phyloP scores from a whole-genome alignment of 208 protist species.

The Leishmania arabica region DNA sequence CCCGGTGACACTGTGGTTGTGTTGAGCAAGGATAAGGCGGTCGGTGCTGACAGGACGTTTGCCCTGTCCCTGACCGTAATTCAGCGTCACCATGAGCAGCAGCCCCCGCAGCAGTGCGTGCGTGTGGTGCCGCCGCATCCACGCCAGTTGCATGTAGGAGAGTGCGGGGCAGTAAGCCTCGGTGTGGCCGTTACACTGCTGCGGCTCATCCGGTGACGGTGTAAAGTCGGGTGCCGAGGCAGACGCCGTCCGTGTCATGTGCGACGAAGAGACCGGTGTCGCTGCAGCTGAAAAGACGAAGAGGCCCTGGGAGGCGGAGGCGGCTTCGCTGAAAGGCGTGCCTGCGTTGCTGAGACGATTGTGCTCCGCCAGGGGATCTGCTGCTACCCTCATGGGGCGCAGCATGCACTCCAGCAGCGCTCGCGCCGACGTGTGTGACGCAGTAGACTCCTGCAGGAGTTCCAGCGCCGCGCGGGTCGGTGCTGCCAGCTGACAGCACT shows the following conservation, averaged over 20 bases:
- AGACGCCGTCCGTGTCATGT: background rate
- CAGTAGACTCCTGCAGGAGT: conserved; percentile 14
- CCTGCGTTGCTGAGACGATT: background rate
- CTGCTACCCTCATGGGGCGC: background rate
- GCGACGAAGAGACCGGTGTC: background rate
- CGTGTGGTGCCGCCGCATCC: conserved; percentile 80
- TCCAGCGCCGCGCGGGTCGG: conserved; percentile 18
- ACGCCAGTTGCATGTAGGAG: conserved; percentile 56
- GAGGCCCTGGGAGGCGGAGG: background rate
- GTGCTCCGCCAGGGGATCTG: conserved; percentile 5
- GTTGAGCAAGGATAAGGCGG: conserved; percentile 70
- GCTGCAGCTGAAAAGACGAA: background rate
- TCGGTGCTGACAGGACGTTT: conserved; percentile 38
- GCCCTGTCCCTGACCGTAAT: conserved; percentile 15
- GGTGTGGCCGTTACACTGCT: background rate
- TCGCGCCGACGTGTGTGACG: conserved; percentile 13
- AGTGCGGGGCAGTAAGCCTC: conserved; percentile 34
- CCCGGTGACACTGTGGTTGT: conserved; percentile 46
- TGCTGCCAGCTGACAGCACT: conserved; percentile 21
- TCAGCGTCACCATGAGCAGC: conserved; percentile 47
- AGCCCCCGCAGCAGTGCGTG: conserved; percentile 53
- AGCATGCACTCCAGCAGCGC: conserved; percentile 22
- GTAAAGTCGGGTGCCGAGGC: background rate
- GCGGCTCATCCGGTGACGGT: background rate
- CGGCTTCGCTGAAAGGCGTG: background rate